Conservation (phyloP, 176 grass and related monocot genomes). For the Cenchrus fungigraminus region DNA sequence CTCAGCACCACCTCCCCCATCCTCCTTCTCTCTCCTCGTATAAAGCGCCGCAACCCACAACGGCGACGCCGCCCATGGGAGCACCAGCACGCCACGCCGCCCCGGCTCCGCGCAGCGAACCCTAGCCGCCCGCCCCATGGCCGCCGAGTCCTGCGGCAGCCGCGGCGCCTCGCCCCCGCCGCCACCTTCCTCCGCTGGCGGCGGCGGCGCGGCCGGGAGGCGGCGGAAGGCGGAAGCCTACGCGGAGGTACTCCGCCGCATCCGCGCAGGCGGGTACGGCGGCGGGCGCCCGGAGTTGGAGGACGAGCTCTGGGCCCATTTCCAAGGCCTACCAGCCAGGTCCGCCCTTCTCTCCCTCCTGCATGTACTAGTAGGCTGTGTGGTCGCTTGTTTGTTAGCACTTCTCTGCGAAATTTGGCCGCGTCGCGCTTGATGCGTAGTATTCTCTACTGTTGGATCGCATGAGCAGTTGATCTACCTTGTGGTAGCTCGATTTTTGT, state of each 20-base stretch:
- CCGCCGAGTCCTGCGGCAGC: conserved; percentile 71
- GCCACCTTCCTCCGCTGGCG: conserved; percentile 18
- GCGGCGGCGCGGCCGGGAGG: conserved; percentile 38
- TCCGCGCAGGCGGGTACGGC: conserved; percentile 29
- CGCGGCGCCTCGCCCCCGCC: conserved; percentile 48
- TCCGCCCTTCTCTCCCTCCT: background rate
- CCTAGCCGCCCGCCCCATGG: conserved; percentile 42
- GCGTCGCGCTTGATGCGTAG: conserved; percentile 7
- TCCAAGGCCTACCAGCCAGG: conserved; percentile 70
- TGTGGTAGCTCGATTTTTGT: conserved; percentile 6
- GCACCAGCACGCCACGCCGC: background rate
- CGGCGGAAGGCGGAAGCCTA: conserved; percentile 57
- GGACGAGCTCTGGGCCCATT: conserved; percentile 71
- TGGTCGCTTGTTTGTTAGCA: background rate
- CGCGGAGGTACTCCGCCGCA: conserved; percentile 60
- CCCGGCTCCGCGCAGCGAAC: background rate
- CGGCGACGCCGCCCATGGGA: conserved; percentile 47
- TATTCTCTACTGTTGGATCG: conserved; percentile 4
- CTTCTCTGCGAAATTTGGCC: conserved; percentile 8
- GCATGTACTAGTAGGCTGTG: background rate
- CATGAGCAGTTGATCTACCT: background rate
- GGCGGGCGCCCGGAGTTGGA: conserved; percentile 37
- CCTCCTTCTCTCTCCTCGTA: conserved; percentile 44
- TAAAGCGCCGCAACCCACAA: conserved; percentile 43
- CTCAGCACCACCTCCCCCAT: conserved; percentile 30